phyloP scores from a whole-genome alignment of 225 moss, liverwort and hornwort genomes.

The Sphagnum contortum region DNA sequence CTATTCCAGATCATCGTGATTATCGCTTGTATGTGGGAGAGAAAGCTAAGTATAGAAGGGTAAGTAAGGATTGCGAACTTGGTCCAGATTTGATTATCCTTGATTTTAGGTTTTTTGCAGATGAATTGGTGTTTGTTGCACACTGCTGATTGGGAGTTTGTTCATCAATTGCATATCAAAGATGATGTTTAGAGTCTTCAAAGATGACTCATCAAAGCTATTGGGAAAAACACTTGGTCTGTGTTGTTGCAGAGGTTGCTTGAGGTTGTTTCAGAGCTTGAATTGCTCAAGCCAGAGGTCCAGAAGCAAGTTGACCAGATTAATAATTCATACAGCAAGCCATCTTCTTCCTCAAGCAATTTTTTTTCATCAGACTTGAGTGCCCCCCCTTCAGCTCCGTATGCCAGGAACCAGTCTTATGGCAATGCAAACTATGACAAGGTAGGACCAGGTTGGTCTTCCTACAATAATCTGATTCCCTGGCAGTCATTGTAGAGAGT shows the following conservation, averaged over 20 bases:
- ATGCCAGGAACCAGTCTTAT: conserved; percentile 34
- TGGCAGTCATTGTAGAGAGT: too few relatives aligned
- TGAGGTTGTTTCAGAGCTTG: conserved; percentile 69
- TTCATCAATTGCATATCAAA: too few relatives aligned
- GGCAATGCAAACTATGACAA: conserved; percentile 25
- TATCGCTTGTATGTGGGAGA: conserved; percentile 52
- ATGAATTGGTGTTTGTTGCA: too few relatives aligned
- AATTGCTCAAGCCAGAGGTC: conserved; percentile 73
- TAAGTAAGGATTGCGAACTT: conserved; percentile 8
- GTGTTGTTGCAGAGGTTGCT: conserved; percentile 54
- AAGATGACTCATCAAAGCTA: too few relatives aligned
- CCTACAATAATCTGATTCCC: too few relatives aligned
- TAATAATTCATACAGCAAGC: conserved; percentile 27
- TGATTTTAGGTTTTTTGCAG: too few relatives aligned
- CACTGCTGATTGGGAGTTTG: too few relatives aligned
- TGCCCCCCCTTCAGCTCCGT: conserved; percentile 22
- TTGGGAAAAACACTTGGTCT: too few relatives aligned
- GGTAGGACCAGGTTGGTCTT: conserved; percentile 11
- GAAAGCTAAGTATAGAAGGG: conserved; percentile 60
- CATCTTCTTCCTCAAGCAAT: conserved; percentile 18
- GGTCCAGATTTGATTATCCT: too few relatives aligned
- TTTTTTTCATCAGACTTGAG: conserved; percentile 24
- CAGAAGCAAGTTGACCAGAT: conserved; percentile 56
- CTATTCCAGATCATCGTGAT: conserved; percentile 80
- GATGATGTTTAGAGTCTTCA: too few relatives aligned